phyloP scores from a whole-genome alignment of 140 eudicot genomes.

The Oenanthe javanica region DNA sequence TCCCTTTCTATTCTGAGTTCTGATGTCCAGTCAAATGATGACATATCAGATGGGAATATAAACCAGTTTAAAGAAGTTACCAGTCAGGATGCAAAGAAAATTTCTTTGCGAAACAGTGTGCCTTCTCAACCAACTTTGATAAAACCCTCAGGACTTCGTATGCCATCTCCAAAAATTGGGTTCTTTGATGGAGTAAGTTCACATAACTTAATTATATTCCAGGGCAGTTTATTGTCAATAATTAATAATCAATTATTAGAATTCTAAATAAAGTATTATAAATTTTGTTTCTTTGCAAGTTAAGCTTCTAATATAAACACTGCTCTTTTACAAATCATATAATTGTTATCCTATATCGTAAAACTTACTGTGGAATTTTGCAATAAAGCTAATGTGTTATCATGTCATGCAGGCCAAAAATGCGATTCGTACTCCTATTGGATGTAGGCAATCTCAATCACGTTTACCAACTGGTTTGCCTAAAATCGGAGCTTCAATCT shows the following conservation, averaged over 20 bases:
- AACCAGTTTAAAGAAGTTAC: slow-evolving; percentile 16
- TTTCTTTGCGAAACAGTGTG: slow-evolving; percentile 30
- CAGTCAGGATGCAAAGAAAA: slow-evolving; percentile 11
- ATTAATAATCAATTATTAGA: not conserved
- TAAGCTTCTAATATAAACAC: not conserved
- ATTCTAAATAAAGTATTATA: not conserved
- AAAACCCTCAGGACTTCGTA: slow-evolving; percentile 77
- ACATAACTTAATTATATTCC: not conserved
- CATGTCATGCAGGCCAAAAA: slow-evolving; percentile 27
- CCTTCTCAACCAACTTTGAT: slow-evolving; percentile 35
- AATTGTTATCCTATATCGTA: not conserved
- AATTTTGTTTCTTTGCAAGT: not conserved
- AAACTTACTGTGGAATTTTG: not conserved
- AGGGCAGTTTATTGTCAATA: not conserved
- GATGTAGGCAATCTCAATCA: slow-evolving; percentile 39
- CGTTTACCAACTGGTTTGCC: slow-evolving; percentile 28
- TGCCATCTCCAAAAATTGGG: slow-evolving; percentile 93
- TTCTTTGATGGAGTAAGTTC: slow-evolving; percentile 90
- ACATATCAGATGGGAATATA: slow-evolving; percentile 17
- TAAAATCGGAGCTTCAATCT: slow-evolving; percentile 23
- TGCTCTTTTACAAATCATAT: not conserved
- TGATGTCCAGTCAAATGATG: slow-evolving; percentile 22
- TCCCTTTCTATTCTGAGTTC: slow-evolving; percentile 19
- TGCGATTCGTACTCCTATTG: slow-evolving; percentile 44
- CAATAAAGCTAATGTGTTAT: not conserved